These are phyloP conservation scores for Penicillium sp. DNA, from an alignment of 2,329 filamentous ascomycete species.

Conservation along the genomic window DNA sequence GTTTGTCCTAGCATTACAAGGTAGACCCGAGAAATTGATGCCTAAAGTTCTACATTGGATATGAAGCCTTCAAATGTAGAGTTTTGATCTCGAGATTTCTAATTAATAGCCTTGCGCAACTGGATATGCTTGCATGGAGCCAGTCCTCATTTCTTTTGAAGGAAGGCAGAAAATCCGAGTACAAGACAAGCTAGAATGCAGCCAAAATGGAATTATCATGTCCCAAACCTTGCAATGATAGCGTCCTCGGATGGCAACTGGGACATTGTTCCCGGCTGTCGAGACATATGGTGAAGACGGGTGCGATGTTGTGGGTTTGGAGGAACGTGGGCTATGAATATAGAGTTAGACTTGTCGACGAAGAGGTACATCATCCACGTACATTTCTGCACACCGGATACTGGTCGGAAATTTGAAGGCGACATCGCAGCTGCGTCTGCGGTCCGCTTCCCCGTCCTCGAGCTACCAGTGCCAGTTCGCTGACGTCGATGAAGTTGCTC, in stretches of 20 bases:
- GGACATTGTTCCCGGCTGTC: slow-evolving; percentile 18
- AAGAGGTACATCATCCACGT: slow-evolving; percentile 3
- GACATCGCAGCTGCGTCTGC: slow-evolving; percentile 27
- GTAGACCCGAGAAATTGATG: too few species aligned
- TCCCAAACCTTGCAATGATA: slow-evolving; percentile 24
- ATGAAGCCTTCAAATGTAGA: too few species aligned
- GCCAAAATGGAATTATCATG: not conserved
- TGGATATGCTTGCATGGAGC: too few species aligned
- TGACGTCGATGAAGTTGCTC: slow-evolving; percentile 39
- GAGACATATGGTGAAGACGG: slow-evolving; percentile 19
- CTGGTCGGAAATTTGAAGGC: slow-evolving; percentile 25
- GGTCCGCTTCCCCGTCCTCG: slow-evolving; percentile 24
- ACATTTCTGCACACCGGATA: slow-evolving; percentile 22
- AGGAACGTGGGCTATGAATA: slow-evolving; percentile 10
- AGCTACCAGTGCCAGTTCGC: slow-evolving; percentile 38
- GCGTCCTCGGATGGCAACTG: slow-evolving; percentile 21
- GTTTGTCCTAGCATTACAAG: too few species aligned
- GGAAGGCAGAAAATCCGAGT: too few species aligned
- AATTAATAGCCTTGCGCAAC: too few species aligned
- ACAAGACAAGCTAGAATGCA: too few species aligned
- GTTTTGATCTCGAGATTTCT: too few species aligned
- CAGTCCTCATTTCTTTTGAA: too few species aligned
- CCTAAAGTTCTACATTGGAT: too few species aligned
- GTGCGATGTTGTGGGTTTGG: slow-evolving; percentile 26
- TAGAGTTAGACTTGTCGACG: not conserved